Percentiles rank a stretch among this genome's conserved stretches.
Evolutionary conservation across 2,329 filamentous ascomycete genomes (phyloP).

Genomic region (Lecanosticta acicola): DNA sequence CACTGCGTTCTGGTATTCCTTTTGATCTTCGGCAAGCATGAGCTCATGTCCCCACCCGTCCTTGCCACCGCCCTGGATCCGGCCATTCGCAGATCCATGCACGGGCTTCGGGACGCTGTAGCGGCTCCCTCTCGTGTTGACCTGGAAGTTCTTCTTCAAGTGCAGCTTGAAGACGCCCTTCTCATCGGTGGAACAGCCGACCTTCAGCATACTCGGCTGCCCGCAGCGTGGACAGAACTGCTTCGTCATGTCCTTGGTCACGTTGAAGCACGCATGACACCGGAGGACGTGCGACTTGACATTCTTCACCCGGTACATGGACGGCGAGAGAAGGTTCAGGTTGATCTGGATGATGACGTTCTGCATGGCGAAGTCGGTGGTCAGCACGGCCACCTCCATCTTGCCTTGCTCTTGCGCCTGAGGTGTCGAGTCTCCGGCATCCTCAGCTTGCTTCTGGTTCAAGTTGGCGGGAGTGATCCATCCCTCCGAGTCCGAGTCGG

Average conservation of each 20-base stretch:
- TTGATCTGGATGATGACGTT: constrained; percentile 95
- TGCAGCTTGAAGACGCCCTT: constrained; percentile 78
- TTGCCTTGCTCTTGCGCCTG: constrained; percentile 51
- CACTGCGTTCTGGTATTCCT: constrained; percentile 69
- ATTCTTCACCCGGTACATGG: constrained; percentile 71
- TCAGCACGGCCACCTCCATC: constrained; percentile 85
- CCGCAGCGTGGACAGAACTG: constrained; percentile 94
- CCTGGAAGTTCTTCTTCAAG: constrained; percentile 91
- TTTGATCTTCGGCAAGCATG: constrained; percentile 90
- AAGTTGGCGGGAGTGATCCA: constrained; percentile 97
- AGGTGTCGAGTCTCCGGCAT: constrained; percentile 46
- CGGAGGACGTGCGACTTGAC: constrained; percentile 85
- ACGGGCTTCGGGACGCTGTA: constrained; percentile 90
- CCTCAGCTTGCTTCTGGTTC: constrained; percentile 70
- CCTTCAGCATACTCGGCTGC: constrained; percentile 76
- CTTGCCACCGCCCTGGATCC: constrained; percentile 68
- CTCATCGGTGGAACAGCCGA: constrained; percentile 76
- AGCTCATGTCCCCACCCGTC: constrained; percentile 79
- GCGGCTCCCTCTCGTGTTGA: constrained; percentile 86
- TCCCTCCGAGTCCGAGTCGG: constrained; percentile 57
- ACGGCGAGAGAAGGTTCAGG: constrained; percentile 76
- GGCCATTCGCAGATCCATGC: constrained; percentile 73
- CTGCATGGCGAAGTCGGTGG: constrained; percentile 95
- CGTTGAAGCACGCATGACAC: constrained; percentile 88
- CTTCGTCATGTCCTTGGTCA: constrained; percentile 74